Base-by-base conservation (phyloP, 176 grass and related monocot genomes). In the Juncus effusus region DNA sequence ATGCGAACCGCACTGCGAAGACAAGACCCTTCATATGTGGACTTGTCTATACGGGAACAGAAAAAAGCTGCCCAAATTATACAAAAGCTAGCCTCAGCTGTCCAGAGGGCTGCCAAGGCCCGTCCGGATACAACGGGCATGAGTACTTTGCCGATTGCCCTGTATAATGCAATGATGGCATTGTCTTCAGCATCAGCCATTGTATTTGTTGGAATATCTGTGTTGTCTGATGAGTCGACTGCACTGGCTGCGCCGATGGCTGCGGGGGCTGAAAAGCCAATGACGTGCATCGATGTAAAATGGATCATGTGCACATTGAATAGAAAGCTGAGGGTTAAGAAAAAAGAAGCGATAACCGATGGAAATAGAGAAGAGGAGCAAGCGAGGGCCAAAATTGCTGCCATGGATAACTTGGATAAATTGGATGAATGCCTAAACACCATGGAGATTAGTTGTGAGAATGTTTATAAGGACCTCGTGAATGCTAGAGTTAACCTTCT, bases 401-500 rank as follows among this genome's bases (percentile, higher is more conserved):
- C 71, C 2, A 38, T 87, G 54, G 64, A 75, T 39, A 77, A 57
- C 19, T 42, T 91, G 57, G 73, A 82, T 36, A 52, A 36, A 42
- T 47, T 90, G 54, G 87, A 87, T 49, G 74, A 62, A 0, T 76
- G 70, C 80, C 51, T 87, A 36, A 60, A 41, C 3, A 70, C 2
- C 13, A 14, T 79, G 64, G 88, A 87, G 69, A 76, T 41, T 13
- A 63, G 62, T 6, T 73, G 68, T 40, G 74, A 84, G 74, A 80
- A 73, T 63, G 73, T 87, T 52, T 91, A 78, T 36, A 81, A 74
- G 38, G 74, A 42, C 36, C 63, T 91, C 35, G 51, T 87, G 36
- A 85, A 82, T 61, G 65, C 70, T 36, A 81, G 83, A 76, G 83
- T 91, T 42, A 55, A 44, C 15, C 80, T 91, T 4, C 88, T 91